Percentiles rank a stretch among this genome's conserved stretches.
phyloP scores from a whole-genome alignment of 257 asterid genomes.

The Haberlea rhodopensis region DNA sequence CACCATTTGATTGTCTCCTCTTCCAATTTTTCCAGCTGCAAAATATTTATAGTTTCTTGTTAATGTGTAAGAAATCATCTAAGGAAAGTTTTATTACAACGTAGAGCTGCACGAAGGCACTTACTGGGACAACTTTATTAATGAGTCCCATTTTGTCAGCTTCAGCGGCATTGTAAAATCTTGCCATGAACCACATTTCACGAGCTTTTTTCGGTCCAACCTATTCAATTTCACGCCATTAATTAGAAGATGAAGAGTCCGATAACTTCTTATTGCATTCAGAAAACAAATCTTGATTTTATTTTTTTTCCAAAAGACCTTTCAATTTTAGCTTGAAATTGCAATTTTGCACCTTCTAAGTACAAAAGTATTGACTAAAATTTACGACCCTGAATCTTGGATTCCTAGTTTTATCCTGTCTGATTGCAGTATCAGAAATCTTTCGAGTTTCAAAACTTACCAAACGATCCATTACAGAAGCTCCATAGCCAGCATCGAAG shows the following conservation, averaged over 20 bases:
- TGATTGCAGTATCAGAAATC: neutral
- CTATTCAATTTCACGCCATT: constrained; percentile 25
- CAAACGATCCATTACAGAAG: constrained; percentile 34
- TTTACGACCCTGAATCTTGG: too few relatives aligned
- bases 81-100: neutral
- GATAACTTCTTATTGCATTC: too few relatives aligned
- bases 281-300: too few relatives aligned
- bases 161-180: constrained; percentile 76
- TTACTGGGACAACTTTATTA: constrained; percentile 84
- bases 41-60: neutral
- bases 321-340: too few relatives aligned
- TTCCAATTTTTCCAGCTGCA: constrained; percentile 70
- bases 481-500: constrained; percentile 96
- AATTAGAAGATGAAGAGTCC: too few relatives aligned
- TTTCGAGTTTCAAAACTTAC: constrained; percentile 35
- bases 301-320: too few relatives aligned
- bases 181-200: constrained; percentile 87
- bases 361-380: too few relatives aligned
- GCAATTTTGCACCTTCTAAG: too few relatives aligned
- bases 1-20: constrained; percentile 32
- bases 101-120: constrained; percentile 25
- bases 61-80: neutral
- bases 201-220: constrained; percentile 90
- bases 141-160: constrained; percentile 98
- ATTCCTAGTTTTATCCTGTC: too few relatives aligned